Evolutionary conservation across 2,329 filamentous ascomycete genomes (phyloP), one percentile per base, ranked within the genome.

Genomic region (Orbilia ellipsospora): DNA sequence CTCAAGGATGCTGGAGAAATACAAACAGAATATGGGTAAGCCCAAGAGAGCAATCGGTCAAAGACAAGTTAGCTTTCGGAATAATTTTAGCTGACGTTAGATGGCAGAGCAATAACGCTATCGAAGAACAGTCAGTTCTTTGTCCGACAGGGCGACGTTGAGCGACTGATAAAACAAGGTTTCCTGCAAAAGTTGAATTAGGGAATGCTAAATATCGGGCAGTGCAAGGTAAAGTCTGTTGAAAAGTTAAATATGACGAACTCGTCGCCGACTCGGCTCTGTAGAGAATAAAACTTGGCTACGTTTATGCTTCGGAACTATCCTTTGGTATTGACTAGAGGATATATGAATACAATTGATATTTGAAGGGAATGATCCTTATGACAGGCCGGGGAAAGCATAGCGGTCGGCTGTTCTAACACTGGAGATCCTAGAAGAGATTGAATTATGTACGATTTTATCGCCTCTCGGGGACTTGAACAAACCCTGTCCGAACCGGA

Each of bases 81-180:
- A 23, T 36, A 10, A 2, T 36, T 36, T 7, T 60, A 1, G 80
- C 81, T 78, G 78, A 80, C 78, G 70, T 57, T 77, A 67, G 7
- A 57, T 56, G 52, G 40, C 79, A 97, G 93, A 15, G 92, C 94
- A 12, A 97, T 99, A 80, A 98, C 92, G 74, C 87, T 99, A 84
- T 97, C 93, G 44, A 98, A 96, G 83, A 98, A 99, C 83, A 97
- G 94, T 80, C 95, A 99, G 81, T 96, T 99, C 81, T 98, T 96
- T 81, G 95, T 99, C 45, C 89, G 94, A 55, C 93, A 97, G 81
- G 94, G 93, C 23, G 95, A 99, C 83, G 95, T 99, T 5, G 95
- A 99, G 83, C 88, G 94, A 60, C 83, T 99, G 79, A 97, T 99
- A 80, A 88, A 93, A 15, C 94, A 98, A 82, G 95, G 95, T 18